Percentiles rank a stretch among this genome's conserved stretches.
phyloP scores from a whole-genome alignment of 208 protist species.

The Crithidia acanthocephali region DNA sequence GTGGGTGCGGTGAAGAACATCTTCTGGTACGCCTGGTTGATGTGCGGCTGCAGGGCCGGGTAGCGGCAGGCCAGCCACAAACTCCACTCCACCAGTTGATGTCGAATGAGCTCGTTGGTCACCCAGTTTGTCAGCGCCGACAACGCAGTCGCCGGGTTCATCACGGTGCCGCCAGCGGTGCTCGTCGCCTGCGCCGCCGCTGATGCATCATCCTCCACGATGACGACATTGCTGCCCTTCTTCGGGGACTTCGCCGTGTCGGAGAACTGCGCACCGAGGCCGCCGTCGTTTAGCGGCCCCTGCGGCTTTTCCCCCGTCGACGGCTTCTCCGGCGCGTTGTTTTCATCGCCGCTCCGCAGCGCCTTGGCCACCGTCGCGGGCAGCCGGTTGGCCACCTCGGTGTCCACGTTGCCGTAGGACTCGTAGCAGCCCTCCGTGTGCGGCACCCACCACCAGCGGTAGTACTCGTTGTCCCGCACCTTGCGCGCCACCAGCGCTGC shows the following conservation, averaged over 20 bases:
- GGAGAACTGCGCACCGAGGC: neutral
- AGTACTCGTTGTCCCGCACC: constrained; percentile 51
- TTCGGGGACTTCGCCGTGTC: constrained; percentile 6
- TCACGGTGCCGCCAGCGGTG: neutral
- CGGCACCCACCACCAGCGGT: constrained; percentile 84
- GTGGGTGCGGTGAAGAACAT: constrained; percentile 45
- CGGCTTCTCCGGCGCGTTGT: too few relatives aligned
- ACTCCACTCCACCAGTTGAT: constrained; percentile 58
- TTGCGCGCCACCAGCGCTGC: constrained; percentile 37
- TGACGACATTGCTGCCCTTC: neutral
- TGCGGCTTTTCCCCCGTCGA: neutral
- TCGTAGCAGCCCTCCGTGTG: constrained; percentile 80
- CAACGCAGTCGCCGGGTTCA: neutral
- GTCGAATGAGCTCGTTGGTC: constrained; percentile 57
- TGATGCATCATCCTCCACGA: too few relatives aligned
- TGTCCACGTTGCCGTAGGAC: constrained; percentile 47
- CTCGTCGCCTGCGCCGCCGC: neutral
- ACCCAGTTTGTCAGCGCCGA: constrained; percentile 19
- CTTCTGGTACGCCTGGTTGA: constrained; percentile 58
- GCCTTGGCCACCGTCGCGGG: too few relatives aligned
- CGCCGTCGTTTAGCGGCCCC: neutral
- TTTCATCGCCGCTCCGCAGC: too few relatives aligned
- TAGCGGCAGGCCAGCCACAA: constrained; percentile 46
- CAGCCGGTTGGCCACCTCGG: too few relatives aligned
- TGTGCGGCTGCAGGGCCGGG: constrained; percentile 58